phyloP scores from a whole-genome alignment of 345 rosid genomes.

The Geranium brycei region DNA sequence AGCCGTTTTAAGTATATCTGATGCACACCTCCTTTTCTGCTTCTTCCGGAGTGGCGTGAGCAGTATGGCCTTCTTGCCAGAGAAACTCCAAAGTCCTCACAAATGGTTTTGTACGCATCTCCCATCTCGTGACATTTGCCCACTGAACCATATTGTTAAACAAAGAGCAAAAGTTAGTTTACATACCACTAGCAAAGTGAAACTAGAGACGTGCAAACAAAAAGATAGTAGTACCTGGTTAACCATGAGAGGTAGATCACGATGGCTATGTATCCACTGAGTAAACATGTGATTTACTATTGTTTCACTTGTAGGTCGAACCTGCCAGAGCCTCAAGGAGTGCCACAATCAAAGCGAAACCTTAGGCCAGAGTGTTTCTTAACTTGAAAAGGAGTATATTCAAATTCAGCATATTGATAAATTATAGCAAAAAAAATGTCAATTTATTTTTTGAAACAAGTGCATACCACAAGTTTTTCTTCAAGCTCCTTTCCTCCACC shows the following conservation, averaged over 20 bases:
- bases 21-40: constrained; percentile 77
- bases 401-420: neutral
- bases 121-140: constrained; percentile 97
- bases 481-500: constrained; percentile 93
- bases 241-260: constrained; percentile 90
- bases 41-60: constrained; percentile 77
- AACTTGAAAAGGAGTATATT: constrained; percentile 4
- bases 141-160: constrained; percentile 32
- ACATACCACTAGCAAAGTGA: no score
- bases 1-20: constrained; percentile 8
- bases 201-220: neutral
- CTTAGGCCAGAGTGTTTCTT: constrained; percentile 29
- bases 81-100: constrained; percentile 89
- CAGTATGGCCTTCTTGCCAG: constrained; percentile 98
- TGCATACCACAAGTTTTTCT: constrained; percentile 86
- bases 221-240: constrained; percentile 54
- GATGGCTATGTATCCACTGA: constrained; percentile 90
- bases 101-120: constrained; percentile 89
- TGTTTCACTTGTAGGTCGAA: constrained; percentile 91
- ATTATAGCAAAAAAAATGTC: neutral
- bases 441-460: neutral
- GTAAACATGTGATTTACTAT: constrained; percentile 96
- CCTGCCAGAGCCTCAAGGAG: constrained; percentile 91
- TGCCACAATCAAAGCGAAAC: constrained; percentile 58
- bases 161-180: neutral